phyloP scores from a whole-genome alignment of 768 basidiomycete species.

The Tephrocybe sp. region DNA sequence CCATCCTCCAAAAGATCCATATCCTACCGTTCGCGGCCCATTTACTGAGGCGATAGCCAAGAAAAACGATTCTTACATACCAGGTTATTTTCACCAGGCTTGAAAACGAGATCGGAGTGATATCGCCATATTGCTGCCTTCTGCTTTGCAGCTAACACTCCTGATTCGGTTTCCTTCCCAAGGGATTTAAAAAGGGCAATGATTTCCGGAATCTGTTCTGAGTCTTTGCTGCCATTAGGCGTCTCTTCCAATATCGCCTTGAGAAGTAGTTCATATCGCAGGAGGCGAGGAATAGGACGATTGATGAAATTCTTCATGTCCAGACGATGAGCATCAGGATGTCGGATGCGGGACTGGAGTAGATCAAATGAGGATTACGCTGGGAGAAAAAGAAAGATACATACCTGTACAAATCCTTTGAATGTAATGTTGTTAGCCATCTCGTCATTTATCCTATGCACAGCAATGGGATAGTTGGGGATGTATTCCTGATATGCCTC shows the following conservation, averaged over 20 bases:
- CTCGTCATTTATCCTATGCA: conserved; percentile 85
- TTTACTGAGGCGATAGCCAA: not conserved
- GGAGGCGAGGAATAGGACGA: conserved; percentile 85
- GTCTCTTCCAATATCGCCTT: conserved; percentile 81
- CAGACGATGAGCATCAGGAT: conserved; percentile 75
- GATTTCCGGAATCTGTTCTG: conserved; percentile 77
- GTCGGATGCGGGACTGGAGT: conserved; percentile 48
- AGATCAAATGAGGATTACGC: conserved; percentile 18
- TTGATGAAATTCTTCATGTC: conserved; percentile 95
- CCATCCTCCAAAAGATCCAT: conserved; percentile 87
- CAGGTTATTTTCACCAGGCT: conserved; percentile 67
- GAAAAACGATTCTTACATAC: conserved; percentile 28
- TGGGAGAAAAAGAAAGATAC: conserved; percentile 2
- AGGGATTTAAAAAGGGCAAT: conserved; percentile 87
- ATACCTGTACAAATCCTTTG: conserved; percentile 77
- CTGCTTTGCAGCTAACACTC: conserved; percentile 79
- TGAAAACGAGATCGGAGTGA: conserved; percentile 76
- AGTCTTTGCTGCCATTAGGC: conserved; percentile 72
- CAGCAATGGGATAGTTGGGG: conserved; percentile 88
- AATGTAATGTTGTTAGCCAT: conserved; percentile 80
- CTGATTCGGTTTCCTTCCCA: conserved; percentile 85
- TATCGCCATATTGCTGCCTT: conserved; percentile 90
- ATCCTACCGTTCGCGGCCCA: conserved; percentile 62
- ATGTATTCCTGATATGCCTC: conserved; percentile 93
- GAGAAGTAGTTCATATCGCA: conserved; percentile 86